Evolutionary conservation across 2,329 filamentous ascomycete genomes (phyloP).

Genomic region (Colletotrichum incanum): DNA sequence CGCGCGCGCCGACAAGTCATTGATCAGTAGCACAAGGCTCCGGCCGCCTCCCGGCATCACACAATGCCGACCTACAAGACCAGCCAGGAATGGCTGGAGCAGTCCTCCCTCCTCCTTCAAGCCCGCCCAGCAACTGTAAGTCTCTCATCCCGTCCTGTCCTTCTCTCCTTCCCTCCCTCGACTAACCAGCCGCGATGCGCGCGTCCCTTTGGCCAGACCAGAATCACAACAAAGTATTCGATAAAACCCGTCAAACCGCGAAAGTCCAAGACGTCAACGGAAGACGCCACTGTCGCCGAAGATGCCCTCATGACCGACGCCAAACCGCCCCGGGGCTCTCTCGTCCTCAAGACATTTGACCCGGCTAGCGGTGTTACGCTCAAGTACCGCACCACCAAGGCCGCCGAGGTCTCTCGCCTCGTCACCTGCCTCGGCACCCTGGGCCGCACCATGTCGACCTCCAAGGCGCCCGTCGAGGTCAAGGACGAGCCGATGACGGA

Average conservation of each 20-base stretch:
- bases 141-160: conserved; percentile 43
- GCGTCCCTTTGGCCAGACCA: conserved; percentile 71
- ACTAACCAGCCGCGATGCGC: conserved; percentile 19
- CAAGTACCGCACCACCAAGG: conserved; percentile 93
- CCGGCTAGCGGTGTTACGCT: conserved; percentile 84
- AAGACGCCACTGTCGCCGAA: conserved; percentile 49
- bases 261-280: conserved; percentile 45
- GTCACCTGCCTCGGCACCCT: conserved; percentile 83
- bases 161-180: conserved; percentile 5
- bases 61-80: conserved; percentile 86
- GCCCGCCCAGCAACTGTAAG: conserved; percentile 88
- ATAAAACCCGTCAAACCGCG: conserved; percentile 66
- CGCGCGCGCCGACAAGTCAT: neutral
- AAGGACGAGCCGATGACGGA: conserved; percentile 62
- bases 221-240: conserved; percentile 94
- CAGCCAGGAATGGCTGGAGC: conserved; percentile 91
- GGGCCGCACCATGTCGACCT: conserved; percentile 72
- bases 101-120: conserved; percentile 88
- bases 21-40: conserved; percentile 6
- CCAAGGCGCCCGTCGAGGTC: conserved; percentile 61
- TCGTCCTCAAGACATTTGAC: conserved; percentile 93
- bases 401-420: conserved; percentile 88
- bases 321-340: conserved; percentile 74
- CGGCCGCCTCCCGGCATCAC: conserved; percentile 22
- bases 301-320: conserved; percentile 49